A percentile compares a stretch with the other conserved stretches of the same genome.
phyloP scores from a whole-genome alignment of 2,329 filamentous ascomycete genomes.

The Trichoderma sp. region DNA sequence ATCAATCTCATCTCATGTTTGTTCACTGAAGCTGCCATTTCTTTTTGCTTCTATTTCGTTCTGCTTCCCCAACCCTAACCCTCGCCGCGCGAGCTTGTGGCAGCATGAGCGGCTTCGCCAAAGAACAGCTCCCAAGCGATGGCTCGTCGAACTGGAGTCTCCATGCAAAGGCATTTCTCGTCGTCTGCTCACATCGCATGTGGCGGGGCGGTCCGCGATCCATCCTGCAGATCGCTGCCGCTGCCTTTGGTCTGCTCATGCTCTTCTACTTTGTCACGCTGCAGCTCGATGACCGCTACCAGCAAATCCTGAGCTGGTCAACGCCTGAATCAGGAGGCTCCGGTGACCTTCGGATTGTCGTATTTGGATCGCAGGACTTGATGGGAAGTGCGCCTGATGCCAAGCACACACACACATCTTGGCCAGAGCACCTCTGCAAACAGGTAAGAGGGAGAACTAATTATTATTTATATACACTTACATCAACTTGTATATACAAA shows the following conservation, averaged over 20 bases:
- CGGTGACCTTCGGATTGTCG: slow-evolving; percentile 48
- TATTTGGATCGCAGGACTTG: slow-evolving; percentile 53
- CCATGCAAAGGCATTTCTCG: slow-evolving; percentile 35
- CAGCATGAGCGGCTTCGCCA: slow-evolving; percentile 13
- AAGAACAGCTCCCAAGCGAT: slow-evolving; percentile 28
- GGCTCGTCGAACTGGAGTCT: slow-evolving; percentile 27
- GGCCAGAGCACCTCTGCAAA: slow-evolving; percentile 52
- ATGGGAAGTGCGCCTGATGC: slow-evolving; percentile 42
- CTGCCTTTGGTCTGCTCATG: slow-evolving; percentile 32
- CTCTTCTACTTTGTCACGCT: slow-evolving; percentile 32
- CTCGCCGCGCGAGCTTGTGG: not conserved
- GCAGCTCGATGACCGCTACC: slow-evolving; percentile 29
- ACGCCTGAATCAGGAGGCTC: slow-evolving; percentile 29
- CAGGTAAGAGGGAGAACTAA: slow-evolving; percentile 39
- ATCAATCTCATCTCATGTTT: not conserved
- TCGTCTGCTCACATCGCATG: slow-evolving; percentile 45
- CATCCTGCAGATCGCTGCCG: slow-evolving; percentile 31
- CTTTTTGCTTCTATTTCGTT: not conserved
- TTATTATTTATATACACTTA: not conserved
- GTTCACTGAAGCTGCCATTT: not conserved
- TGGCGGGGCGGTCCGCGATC: slow-evolving; percentile 40
- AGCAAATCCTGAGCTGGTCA: slow-evolving; percentile 28
- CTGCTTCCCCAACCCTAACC: not conserved
- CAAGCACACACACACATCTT: slow-evolving; percentile 35
- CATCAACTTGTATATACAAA: not conserved